A percentile compares a stretch with the other conserved stretches of the same genome.
Evolutionary conservation across 257 asterid genomes (phyloP).

Genomic region (Striga asiatica): DNA sequence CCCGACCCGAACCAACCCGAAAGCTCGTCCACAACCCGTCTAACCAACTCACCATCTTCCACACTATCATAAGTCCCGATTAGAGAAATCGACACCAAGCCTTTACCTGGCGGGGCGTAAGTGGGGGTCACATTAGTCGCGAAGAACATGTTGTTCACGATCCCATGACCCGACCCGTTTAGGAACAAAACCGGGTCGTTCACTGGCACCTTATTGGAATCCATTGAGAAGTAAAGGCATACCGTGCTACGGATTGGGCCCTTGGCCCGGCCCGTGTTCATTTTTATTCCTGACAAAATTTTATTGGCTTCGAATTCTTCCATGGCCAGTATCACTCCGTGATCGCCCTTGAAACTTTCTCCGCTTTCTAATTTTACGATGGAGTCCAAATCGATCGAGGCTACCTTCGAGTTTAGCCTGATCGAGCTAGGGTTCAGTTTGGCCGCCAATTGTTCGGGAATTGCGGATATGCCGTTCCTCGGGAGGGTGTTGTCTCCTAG

Average conservation of each 20-base stretch:
- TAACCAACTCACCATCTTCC: slow-evolving; percentile 50
- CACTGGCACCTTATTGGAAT: slow-evolving; percentile 41
- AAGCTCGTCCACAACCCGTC: slow-evolving; percentile 45
- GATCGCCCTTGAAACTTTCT: slow-evolving; percentile 38
- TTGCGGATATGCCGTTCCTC: slow-evolving; percentile 67
- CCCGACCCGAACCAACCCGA: slow-evolving; percentile 65
- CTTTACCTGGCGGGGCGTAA: slow-evolving; percentile 71
- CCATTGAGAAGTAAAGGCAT: slow-evolving; percentile 63
- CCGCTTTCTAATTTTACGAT: slow-evolving; percentile 41
- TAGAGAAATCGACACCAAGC: slow-evolving; percentile 63
- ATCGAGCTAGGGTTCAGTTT: slow-evolving; percentile 41
- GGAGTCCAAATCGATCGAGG: slow-evolving; percentile 26
- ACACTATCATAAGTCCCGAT: slow-evolving; percentile 46
- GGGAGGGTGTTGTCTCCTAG: slow-evolving; percentile 87
- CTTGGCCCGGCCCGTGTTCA: slow-evolving; percentile 26
- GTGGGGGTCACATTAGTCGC: slow-evolving; percentile 75
- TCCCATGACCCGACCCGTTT: slow-evolving; percentile 70
- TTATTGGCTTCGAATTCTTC: slow-evolving; percentile 62
- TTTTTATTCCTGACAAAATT: slow-evolving; percentile 42
- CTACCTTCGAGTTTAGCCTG: slow-evolving; percentile 42
- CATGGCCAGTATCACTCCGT: slow-evolving; percentile 67
- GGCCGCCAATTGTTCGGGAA: slow-evolving; percentile 67
- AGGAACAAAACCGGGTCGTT: slow-evolving; percentile 62
- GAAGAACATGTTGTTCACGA: slow-evolving; percentile 86
- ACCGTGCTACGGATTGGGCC: slow-evolving; percentile 64